A percentile compares a stretch with the other conserved stretches of the same genome.
phyloP scores from a whole-genome alignment of 2,329 filamentous ascomycete genomes.

The Diaporthe helianthi region DNA sequence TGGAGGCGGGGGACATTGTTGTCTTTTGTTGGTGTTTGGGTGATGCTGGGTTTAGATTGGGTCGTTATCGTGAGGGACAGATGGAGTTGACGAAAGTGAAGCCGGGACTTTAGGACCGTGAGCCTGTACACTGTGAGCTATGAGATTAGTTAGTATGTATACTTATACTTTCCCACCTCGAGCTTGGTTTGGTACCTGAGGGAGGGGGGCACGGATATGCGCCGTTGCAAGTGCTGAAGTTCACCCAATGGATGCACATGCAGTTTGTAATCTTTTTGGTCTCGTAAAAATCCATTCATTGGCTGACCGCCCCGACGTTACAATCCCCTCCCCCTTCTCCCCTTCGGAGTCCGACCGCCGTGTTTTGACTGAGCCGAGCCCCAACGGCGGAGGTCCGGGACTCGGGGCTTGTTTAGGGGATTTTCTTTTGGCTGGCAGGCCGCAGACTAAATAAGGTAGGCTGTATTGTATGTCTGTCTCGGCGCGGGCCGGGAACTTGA shows the following conservation, averaged over 20 bases:
- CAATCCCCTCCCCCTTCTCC: too few relatives aligned
- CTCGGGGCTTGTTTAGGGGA: neutral
- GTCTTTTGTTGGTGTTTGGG: too few relatives aligned
- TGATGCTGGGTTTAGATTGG: too few relatives aligned
- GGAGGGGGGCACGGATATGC: neutral
- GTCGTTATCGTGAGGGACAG: too few relatives aligned
- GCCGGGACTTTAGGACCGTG: too few relatives aligned
- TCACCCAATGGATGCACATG: too few relatives aligned
- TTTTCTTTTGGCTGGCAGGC: neutral
- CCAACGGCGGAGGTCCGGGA: constrained; percentile 13
- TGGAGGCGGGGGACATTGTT: neutral
- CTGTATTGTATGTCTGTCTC: neutral
- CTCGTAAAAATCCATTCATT: neutral
- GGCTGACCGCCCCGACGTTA: neutral
- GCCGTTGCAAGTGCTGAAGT: neutral
- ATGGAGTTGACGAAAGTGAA: too few relatives aligned
- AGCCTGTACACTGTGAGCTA: too few relatives aligned
- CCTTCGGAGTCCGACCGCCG: constrained; percentile 22
- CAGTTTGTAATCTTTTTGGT: neutral
- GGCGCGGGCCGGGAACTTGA: neutral
- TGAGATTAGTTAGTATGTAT: too few relatives aligned
- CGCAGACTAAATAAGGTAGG: neutral
- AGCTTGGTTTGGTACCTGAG: neutral
- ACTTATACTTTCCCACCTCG: too few relatives aligned
- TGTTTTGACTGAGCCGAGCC: neutral